phyloP scores from a whole-genome alignment of 2,329 filamentous ascomycete species.

The Elsinoe perseae region DNA sequence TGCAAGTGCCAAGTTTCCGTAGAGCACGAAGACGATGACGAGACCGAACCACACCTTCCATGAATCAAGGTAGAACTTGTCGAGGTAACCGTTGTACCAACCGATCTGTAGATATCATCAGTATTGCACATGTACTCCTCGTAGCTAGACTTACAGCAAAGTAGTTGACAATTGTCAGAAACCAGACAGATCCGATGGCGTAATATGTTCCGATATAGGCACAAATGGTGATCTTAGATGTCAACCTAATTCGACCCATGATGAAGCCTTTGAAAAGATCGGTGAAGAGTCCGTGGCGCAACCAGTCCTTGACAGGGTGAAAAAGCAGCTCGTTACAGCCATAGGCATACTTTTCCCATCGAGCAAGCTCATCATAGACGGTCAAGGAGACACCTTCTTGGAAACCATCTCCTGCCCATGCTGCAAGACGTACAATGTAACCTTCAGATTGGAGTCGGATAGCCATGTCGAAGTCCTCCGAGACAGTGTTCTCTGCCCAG shows the following conservation, averaged over 20 bases:
- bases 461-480: conserved; percentile 70
- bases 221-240: conserved; percentile 63
- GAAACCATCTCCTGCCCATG: conserved; percentile 62
- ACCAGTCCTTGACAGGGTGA: conserved; percentile 57
- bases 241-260: conserved; percentile 52
- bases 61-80: conserved; percentile 60
- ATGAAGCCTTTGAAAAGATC: conserved; percentile 56
- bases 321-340: conserved; percentile 67
- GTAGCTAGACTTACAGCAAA: no score
- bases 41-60: conserved; percentile 58
- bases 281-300: conserved; percentile 56
- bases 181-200: conserved; percentile 59
- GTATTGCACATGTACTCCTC: no score
- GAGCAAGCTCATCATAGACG: conserved; percentile 62
- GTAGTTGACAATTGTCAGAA: conserved; percentile 63
- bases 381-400: conserved; percentile 67
- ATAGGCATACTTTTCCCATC: conserved; percentile 68
- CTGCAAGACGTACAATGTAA: conserved; percentile 60
- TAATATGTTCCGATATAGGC: conserved; percentile 66
- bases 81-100: conserved; percentile 60
- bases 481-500: conserved; percentile 70
- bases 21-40: conserved; percentile 55
- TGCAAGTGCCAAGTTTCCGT: conserved; percentile 55
- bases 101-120: no score
- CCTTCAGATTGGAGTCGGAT: conserved; percentile 63